Base-by-base conservation (phyloP, 108 stramenopile genomes). In the Nitzschia putrida region DNA sequence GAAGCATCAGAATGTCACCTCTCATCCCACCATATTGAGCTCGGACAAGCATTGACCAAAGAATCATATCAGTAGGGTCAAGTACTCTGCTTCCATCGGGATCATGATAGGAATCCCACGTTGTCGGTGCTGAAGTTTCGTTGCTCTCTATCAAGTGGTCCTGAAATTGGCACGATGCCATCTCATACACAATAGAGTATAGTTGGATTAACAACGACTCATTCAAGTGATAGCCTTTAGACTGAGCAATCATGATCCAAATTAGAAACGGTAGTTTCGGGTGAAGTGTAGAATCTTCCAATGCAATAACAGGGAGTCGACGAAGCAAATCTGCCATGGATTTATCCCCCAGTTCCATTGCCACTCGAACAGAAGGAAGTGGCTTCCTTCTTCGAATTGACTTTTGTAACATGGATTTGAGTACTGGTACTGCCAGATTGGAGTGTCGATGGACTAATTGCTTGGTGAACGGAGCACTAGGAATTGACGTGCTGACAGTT, bases 401-500 rank as follows among this genome's bases (percentile, higher is more conserved):
- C 60, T 95, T 95, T 80, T 95, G 95, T 24, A 95, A 71, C 38
- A 89, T 84, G n/a, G 92, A 93, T 77, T 95, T 95, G 22, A 95
- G 74, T 8, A 85, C 71, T 61, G 90, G 73, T 45, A 88, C 77
- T 43, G 88, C 88, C 5, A 92, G 72, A 26, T 78, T 72, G 21
- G 87, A 87, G 74, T 92, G 90, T 8, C 24, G 39, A 38, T 56
- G 73, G 18, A 91, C 90, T 58, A 85, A 71, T 1, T 34, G 54
- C 10, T 42, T 52, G 4, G 25, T 47, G 7, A 39, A 44, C 14
- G 54, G 11, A 66, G 43, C 21, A 52, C 34, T 41, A 40, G 37
- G 51, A 57, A 24, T 74, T 38, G 24, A 57, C 12, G 47, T 20
- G 16, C 29, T 51, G 0, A 55, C 20, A 58, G 72, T 42, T 29